Base-by-base conservation (phyloP, 2,329 filamentous ascomycete species). In the Arthrobotrys sphaeroides region DNA sequence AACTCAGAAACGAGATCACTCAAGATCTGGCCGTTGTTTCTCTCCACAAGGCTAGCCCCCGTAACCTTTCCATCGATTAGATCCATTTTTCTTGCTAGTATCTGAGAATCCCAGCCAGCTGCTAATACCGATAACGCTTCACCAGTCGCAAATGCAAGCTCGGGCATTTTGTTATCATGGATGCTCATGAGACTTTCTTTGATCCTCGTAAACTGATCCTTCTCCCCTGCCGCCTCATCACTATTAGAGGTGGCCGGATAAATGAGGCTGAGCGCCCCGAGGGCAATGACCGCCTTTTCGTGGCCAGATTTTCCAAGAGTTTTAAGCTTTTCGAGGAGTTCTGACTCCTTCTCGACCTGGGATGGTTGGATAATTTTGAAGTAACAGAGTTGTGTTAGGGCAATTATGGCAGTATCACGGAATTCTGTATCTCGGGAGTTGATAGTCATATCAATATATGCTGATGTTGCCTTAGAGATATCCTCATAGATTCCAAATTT, bases 131-230 rank as follows among this genome's bases (percentile, higher is more conserved):
- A 90, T 62, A 98, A 87, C 10, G 95, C 93, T 81, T 97, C 94
- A 12, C 95, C 95, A 26, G 96, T 89, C 0, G 93, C 88, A 81
- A 99, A 97, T 77, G 97, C 94, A 0, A 94, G 87, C 81, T 98
- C 94, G 0, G 91, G 88, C 78, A 93, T 90, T 78, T 92, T 92
- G 45, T 95, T 88, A 80, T 97, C 93, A 79, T 96, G 91, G 2
- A 98, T 85, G 7, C 86, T 86, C 81, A 94, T 91, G 0, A 98
- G 84, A 26, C 88, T 88, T 9, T 88, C 85, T 10, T 93, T 83
- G 4, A 96, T 87, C 7, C 85, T 83, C 1, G 83, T 83, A 0
- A 91, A 82, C 0, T 82, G 77, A 10, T 82, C 83, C 2, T 81
- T 79, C 1, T 84, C 83, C 80, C 79, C 57, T 12, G 45, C 5